Evolutionary conservation across 1,139 yeast species (phyloP), one percentile per base, ranked within the genome.

Genomic region (Zygosaccharomyces pseudobailii): DNA sequence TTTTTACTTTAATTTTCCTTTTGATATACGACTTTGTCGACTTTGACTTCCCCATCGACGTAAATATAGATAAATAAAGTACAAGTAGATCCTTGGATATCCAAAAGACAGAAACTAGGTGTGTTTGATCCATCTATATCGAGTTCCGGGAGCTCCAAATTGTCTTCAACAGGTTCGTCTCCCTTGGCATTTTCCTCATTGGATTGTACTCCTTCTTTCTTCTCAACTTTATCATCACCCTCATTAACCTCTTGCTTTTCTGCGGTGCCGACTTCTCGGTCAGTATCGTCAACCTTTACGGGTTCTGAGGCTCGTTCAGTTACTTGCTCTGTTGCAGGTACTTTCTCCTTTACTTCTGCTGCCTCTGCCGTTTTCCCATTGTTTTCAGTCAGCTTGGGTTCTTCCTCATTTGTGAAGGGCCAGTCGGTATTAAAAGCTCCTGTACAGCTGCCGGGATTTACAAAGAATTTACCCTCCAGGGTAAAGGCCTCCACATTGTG

Each of bases 391-490:
- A 36, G n/a, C 21, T 32, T 30, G 35, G 27, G 35, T 7, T 46
- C 49, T 10, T 45, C 54, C 24, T 49, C 66, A 2, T 58, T 61
- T 7, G 68, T 71, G 6, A 70, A 79, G 21, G 79, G 75, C 66
- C 81, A 73, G 51, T 78, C 80, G 44, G 82, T 75, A 42, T 76
- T 76, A 57, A 77, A 80, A 0, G 97, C 96, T 10, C 98, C 98
- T 0, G 97, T 89, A 38, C 95, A 95, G 62, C 95, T 85, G 0
- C 98, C 98, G 0, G 98, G 98, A 64, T 88, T 90, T 23, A 92
- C 76, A 61, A 92, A 92, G 67, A 90, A 88, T 69, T 87, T 88
- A 25, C 95, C 95, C 56, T 89, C 97, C 51, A 90, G 71, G 8
- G 94, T 87, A 61, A 88, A 92, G 0, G 97, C 96, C 62, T 92